Evolutionary conservation across 2,329 filamentous ascomycete genomes (phyloP).

Genomic region (Calonectria pseudoturangicola): DNA sequence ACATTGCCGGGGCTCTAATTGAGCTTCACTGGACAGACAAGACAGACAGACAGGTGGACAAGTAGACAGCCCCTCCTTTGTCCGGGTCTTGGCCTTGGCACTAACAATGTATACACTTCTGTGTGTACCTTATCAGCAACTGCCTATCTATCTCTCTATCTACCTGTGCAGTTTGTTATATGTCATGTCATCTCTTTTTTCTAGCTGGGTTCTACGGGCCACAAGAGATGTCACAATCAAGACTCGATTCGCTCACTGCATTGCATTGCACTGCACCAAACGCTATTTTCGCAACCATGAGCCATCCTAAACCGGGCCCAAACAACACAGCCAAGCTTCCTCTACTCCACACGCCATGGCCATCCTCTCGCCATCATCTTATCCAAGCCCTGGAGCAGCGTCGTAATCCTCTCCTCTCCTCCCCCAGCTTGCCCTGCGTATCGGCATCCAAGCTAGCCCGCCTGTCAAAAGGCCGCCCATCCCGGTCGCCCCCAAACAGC

Average conservation of each 20-base stretch:
- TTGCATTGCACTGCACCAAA: background rate
- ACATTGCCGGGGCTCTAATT: slow-evolving; percentile 17
- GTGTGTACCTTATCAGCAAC: background rate
- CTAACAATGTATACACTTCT: background rate
- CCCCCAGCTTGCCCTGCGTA: background rate
- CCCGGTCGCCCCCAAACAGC: background rate
- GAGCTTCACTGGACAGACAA: background rate
- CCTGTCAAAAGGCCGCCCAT: slow-evolving; percentile 27
- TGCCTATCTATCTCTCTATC: too few species aligned
- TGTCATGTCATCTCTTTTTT: background rate
- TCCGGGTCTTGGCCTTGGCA: background rate
- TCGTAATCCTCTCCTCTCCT: slow-evolving; percentile 3
- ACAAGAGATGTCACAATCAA: background rate
- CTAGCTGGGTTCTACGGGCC: too few species aligned
- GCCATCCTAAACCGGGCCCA: background rate
- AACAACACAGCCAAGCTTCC: slow-evolving; percentile 26
- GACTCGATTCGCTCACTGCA: background rate
- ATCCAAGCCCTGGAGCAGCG: slow-evolving; percentile 21
- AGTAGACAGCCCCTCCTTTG: background rate
- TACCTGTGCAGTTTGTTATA: background rate
- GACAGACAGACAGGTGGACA: too few species aligned
- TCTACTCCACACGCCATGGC: background rate
- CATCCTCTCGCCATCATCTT: slow-evolving; percentile 13
- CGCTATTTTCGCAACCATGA: background rate
- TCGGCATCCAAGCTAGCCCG: background rate